Evolutionary conservation across 345 rosid species (phyloP), one percentile per base, ranked within the genome.

Genomic region (Bruguiera parviflora): DNA sequence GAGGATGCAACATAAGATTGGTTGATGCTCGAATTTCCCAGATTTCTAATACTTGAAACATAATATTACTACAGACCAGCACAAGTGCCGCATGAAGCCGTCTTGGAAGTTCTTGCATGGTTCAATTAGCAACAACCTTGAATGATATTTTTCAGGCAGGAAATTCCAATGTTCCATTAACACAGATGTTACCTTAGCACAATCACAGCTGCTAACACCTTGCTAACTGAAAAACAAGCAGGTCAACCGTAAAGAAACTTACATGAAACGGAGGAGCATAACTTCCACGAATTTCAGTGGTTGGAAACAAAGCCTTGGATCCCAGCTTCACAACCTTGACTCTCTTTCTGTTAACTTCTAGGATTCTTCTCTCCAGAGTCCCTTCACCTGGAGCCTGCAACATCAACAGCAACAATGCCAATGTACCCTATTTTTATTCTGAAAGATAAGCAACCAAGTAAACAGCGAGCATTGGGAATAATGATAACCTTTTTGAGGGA

Each of bases 261-360:
- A 94, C 98, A 72, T 91, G 97, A 71, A 94, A 94, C 6, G 98
- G 98, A 77, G 96, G 97, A 78, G 84, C 87, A 68, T 84, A 94
- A 81, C 78, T 91, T 81, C 98, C 98, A 37, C 98, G 95, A 79
- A 89, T 86, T 83, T 94, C 98, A 27, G 96, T 89, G 28, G 85
- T 77, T 29, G 98, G 84, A 65, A 94, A 94, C 37, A 88, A 84
- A 55, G 98, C 89, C 82, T 94, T 94, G 2, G 98, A 80, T 51
- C 97, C 96, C n/a, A 93, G 97, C 81, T 91, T 94, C 61, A 94
- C 89, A 75, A 94, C 98, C 83, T 94, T 91, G 58, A 91, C 55
- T 80, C 97, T 79, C 86, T 91, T 94, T 71, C 83, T 82, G 78
- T 94, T 94, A 75, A 89, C 80, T 82, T 94, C 97, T 58, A 94